Conservation (phyloP, 129 eudicot genomes). For the Gnaphalium uliginosum region DNA sequence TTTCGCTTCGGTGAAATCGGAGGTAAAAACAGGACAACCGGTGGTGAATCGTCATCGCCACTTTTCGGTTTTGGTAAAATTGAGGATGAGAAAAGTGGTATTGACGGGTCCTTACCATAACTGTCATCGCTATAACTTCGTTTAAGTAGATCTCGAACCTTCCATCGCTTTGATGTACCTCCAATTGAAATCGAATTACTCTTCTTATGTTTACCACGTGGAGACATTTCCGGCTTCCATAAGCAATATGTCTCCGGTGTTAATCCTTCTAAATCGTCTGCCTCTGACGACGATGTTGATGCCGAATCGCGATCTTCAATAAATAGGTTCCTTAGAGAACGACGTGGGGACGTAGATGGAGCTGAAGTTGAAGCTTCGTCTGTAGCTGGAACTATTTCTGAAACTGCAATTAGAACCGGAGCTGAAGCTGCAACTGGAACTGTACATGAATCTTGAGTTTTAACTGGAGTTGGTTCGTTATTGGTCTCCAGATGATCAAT, state of each 20-base stretch:
- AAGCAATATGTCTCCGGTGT: slow-evolving; percentile 64
- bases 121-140: slow-evolving; percentile 39
- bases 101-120: slow-evolving; percentile 20
- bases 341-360: slow-evolving; percentile 13
- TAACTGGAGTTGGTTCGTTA: not conserved
- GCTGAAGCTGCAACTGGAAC: not conserved
- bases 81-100: slow-evolving; percentile 10
- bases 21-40: slow-evolving; percentile 22
- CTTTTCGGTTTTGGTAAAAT: not conserved
- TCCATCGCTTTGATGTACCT: slow-evolving; percentile 28
- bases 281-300: slow-evolving; percentile 47
- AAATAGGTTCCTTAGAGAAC: slow-evolving; percentile 55
- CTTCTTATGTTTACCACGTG: slow-evolving; percentile 46
- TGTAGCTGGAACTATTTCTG: not conserved
- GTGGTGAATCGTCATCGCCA: not conserved
- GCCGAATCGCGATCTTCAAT: slow-evolving; percentile 46
- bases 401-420: not conserved
- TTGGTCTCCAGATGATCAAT: not conserved
- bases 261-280: slow-evolving; percentile 60
- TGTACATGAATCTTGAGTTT: not conserved
- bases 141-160: slow-evolving; percentile 37
- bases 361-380: not conserved
- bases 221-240: slow-evolving; percentile 51
- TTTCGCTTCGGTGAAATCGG: slow-evolving; percentile 20
- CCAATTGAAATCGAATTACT: slow-evolving; percentile 45